A percentile compares a stretch with the other conserved stretches of the same genome.
These are phyloP conservation scores for Torulaspora pretoriensis DNA, from an alignment of 1,139 yeast genomes.

Conservation along the genomic window DNA sequence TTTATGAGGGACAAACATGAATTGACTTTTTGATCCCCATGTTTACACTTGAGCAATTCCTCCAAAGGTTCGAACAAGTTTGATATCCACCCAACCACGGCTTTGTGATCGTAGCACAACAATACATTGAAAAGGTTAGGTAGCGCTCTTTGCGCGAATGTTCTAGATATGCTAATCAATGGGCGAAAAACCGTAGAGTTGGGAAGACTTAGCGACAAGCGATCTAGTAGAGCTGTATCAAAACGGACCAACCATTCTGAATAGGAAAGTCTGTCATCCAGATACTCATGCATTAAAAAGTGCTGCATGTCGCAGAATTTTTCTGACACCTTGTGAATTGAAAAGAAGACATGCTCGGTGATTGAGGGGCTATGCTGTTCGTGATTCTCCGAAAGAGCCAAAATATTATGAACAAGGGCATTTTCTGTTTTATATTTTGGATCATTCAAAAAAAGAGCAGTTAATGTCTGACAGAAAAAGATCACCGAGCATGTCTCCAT, in stretches of 20 bases:
- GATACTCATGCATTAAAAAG: constrained; percentile 2
- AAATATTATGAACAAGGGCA: neutral
- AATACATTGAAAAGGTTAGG: constrained; percentile 14
- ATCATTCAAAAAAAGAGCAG: constrained; percentile 7
- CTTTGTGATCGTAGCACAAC: constrained; percentile 17
- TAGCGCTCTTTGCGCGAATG: constrained; percentile 12
- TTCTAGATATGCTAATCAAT: constrained; percentile 10
- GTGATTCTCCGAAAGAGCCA: constrained; percentile 2
- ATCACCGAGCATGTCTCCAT: constrained; percentile 1
- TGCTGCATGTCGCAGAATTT: constrained; percentile 1
- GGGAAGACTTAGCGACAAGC: constrained; percentile 11
- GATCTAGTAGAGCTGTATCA: constrained; percentile 9
- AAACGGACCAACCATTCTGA: constrained; percentile 15
- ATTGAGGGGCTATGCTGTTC: neutral
- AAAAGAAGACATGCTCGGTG: constrained; percentile 5
- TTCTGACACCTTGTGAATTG: constrained; percentile 3
- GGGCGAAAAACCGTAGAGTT: constrained; percentile 12
- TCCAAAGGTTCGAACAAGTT: constrained; percentile 7
- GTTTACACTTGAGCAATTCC: constrained; percentile 15
- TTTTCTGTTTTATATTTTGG: neutral
- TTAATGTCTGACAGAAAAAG: constrained; percentile 10
- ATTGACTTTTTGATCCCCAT: constrained; percentile 29
- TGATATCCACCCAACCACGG: constrained; percentile 13
- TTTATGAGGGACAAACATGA: constrained; percentile 42
- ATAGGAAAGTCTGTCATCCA: constrained; percentile 2